These are phyloP conservation scores for Lojkania enalia DNA, from an alignment of 2,329 filamentous ascomycete species.

Conservation along the genomic window DNA sequence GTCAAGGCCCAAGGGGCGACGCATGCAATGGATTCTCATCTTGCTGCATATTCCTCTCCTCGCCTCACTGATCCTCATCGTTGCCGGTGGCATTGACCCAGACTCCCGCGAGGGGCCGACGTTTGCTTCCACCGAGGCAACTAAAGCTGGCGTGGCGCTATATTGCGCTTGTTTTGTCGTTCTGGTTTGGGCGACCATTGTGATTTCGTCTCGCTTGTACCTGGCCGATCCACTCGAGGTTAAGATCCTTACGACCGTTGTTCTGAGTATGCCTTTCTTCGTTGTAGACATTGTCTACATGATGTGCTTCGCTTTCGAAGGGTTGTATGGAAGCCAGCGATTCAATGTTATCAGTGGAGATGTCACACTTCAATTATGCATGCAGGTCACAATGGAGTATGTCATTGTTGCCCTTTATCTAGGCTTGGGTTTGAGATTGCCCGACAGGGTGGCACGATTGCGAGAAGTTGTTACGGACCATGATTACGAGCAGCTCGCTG, in stretches of 20 bases:
- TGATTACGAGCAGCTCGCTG: constrained; percentile 32
- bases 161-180: constrained; percentile 40
- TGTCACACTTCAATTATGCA: constrained; percentile 41
- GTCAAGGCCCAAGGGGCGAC: constrained; percentile 37
- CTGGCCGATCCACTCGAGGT: constrained; percentile 37
- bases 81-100: constrained; percentile 41
- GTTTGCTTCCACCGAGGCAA: constrained; percentile 39
- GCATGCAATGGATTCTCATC: constrained; percentile 44
- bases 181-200: constrained; percentile 40
- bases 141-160: constrained; percentile 40
- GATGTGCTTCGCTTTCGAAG: constrained; percentile 44
- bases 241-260: constrained; percentile 41
- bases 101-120: constrained; percentile 35
- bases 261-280: constrained; percentile 41
- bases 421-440: constrained; percentile 34
- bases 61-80: constrained; percentile 40
- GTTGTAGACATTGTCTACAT: constrained; percentile 43
- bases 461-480: constrained; percentile 28
- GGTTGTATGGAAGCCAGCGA: constrained; percentile 23
- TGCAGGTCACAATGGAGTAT: constrained; percentile 44
- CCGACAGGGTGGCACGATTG: constrained; percentile 35
- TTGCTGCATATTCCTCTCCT: constrained; percentile 37
- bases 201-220: constrained; percentile 40
- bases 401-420: constrained; percentile 39
- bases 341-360: constrained; percentile 43